Evolutionary conservation across 352 stramenopile genomes (phyloP), one percentile per base, ranked within the genome.

Genomic region (Phytophthora aleatoria): DNA sequence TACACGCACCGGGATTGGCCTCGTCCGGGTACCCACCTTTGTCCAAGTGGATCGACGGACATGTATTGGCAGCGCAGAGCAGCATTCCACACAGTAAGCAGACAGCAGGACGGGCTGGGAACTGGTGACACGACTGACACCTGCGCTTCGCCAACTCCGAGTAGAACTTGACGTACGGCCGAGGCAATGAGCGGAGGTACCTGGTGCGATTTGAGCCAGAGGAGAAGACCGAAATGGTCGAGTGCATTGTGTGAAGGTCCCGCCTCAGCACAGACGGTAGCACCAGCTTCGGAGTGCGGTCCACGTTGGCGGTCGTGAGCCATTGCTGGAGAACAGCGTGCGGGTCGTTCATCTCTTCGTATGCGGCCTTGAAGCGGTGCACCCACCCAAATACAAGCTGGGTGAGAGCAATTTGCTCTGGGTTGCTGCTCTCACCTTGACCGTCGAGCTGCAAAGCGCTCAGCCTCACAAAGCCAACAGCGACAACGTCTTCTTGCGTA

Each of bases 111-210:
- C 87, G 84, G 6, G 87, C 80, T 0, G 87, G 87, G 39, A 96
- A 96, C 50, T 93, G 83, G 53, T 87, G 71, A 44, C 87, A 96
- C 4, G 78, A 60, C 0, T 81, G 73, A 33, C 87, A 96, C 56
- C 75, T 89, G 73, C 87, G 84, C 63, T 93, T 93, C 36, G 87
- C 87, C 24, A 96, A 67, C 42, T 90, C 81, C 12, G 87, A 85
- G 75, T 96, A 96, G 39, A 96, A 91, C 43, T 92, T 90, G 15
- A 91, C 84, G 61, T 94, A 96, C 36, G 85, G 70, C 10, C 82
- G 79, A 4, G 87, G 87, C 30, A 96, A 58, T 15, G 81, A 86
- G 11, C 83, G 76, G 44, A 96, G 56, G 57, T 91, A 96, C 20
- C 74, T 71, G 8, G 80, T 93, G 44, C 87, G 85, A 50, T 79